Base-by-base conservation (phyloP, 2,329 filamentous ascomycete genomes). In the Lojkania enalia region DNA sequence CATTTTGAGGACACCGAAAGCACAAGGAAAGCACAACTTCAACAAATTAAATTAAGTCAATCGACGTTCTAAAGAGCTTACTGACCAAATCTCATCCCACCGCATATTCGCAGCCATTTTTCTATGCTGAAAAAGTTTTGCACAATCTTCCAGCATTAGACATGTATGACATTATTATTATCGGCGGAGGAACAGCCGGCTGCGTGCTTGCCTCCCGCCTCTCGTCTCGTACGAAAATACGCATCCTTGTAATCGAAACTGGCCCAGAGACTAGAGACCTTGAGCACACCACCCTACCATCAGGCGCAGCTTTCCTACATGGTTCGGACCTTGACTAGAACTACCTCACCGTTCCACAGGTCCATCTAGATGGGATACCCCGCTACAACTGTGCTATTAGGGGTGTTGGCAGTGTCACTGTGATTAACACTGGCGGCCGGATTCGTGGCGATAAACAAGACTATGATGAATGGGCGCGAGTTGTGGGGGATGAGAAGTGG, bases 221-320 rank as follows among this genome's bases (percentile, higher is more conserved):
- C 3, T 49, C 58, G 13, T 20, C 64, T 25, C 42, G 39, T 2
- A 36, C 57, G 1, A 21, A 39, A 0, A 36, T 61, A 2, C 47
- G 42, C 1, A 61, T 70, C n/a, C 29, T 60, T 3, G 36, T 71
- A 2, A 48, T 69, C 11, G 68, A 71, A 48, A 61, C 63, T n/a
- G 68, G 66, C 0, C 43, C 57, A 0, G 57, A 70, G 37, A 54
- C 48, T 1, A 43, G 39, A 12, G 39, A 36, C 31, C 49, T 61
- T 14, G 39, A 55, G 2, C 43, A 58, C 19, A 44, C 58, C 4
- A 20, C 18, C 7, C 48, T 30, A 11, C 61, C 55, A 3, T 44
- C 49, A 14, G 62, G 55, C 14, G 58, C 48, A 31, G 44, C 55
- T n/a, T 31, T 45, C 3, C 41, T 69, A 4, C 51, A 62, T 43